phyloP scores from a whole-genome alignment of 2,329 filamentous ascomycete genomes.

The Teratosphaeria pseudoeucalypti region DNA sequence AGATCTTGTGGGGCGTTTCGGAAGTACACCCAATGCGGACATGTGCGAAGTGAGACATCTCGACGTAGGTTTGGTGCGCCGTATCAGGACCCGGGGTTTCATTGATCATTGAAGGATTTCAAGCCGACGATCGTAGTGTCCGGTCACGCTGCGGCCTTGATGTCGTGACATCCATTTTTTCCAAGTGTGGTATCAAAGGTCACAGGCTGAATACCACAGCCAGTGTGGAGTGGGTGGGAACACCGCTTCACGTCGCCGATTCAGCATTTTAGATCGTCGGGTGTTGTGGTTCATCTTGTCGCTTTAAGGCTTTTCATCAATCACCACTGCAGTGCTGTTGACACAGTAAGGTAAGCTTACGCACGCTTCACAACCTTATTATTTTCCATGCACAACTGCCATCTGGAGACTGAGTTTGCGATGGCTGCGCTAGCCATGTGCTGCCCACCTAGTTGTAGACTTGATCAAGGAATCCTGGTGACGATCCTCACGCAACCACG shows the following conservation, averaged over 20 bases:
- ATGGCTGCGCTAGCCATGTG: background rate
- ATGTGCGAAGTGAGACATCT: background rate
- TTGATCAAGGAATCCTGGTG: background rate
- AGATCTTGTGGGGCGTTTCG: background rate
- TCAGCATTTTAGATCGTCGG: background rate
- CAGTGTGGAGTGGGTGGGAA: background rate
- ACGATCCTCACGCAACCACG: background rate
- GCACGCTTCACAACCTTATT: background rate
- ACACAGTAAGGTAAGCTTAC: background rate
- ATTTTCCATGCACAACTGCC: background rate
- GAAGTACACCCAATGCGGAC: background rate
- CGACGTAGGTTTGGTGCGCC: background rate
- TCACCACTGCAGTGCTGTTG: background rate
- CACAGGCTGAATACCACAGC: background rate
- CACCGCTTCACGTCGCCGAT: background rate
- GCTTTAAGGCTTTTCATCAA: background rate
- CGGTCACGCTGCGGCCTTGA: background rate
- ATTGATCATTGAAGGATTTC: background rate
- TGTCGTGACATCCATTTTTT: background rate
- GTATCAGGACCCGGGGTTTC: background rate
- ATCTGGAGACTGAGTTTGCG: background rate
- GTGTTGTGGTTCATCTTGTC: background rate
- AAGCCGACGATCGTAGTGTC: background rate
- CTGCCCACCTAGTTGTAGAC: background rate
- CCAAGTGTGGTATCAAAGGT: background rate